phyloP scores from a whole-genome alignment of 2,329 filamentous ascomycete genomes.

The Akanthomyces dipterigenus region DNA sequence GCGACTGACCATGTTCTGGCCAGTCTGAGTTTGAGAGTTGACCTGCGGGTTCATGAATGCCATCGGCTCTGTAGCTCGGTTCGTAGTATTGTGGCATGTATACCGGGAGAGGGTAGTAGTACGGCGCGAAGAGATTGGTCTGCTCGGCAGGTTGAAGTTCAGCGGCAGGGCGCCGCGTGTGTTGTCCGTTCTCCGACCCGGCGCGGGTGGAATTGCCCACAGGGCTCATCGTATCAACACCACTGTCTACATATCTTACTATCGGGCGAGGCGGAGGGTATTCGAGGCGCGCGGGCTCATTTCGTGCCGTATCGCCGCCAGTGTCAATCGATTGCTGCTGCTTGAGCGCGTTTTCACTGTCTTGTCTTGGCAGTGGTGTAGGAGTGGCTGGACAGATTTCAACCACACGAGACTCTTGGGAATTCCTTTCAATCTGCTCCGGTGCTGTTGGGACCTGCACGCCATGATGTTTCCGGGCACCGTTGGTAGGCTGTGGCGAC shows the following conservation, averaged over 20 bases:
- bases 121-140: background rate
- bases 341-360: background rate
- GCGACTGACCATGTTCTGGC: background rate
- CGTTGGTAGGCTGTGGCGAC: conserved; percentile 19
- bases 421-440: background rate
- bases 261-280: background rate
- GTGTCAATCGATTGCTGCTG: background rate
- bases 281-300: background rate
- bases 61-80: background rate
- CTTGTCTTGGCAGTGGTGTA: background rate
- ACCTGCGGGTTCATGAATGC: background rate
- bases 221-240: conserved; percentile 7
- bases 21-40: background rate
- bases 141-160: background rate
- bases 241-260: conserved; percentile 6
- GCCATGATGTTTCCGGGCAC: background rate
- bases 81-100: background rate
- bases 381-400: background rate
- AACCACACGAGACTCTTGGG: background rate
- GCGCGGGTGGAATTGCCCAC: background rate
- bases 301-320: background rate
- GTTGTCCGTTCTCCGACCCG: background rate
- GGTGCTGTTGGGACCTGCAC: background rate
- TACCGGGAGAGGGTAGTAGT: background rate
- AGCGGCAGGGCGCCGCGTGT: background rate